Conservation (phyloP, 805 yeast species). For the Saturnispora silvae region DNA sequence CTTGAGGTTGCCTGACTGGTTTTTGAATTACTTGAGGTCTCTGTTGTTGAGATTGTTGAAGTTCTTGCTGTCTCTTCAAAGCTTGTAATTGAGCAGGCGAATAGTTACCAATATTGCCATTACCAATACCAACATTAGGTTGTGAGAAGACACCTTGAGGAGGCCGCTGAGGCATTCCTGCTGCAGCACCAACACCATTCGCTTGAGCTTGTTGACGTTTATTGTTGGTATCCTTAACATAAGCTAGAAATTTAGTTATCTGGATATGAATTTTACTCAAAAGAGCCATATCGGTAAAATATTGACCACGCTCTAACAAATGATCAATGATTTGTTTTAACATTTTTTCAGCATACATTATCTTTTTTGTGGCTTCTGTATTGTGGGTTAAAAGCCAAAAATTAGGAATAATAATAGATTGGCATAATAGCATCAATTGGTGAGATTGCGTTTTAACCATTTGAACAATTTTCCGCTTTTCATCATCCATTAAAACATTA, state of each 20-base stretch:
- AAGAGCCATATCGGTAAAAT: conserved; percentile 62
- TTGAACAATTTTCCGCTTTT: conserved; percentile 50
- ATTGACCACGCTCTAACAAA: conserved; percentile 38
- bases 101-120: neutral
- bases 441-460: conserved; percentile 39
- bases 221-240: conserved; percentile 48
- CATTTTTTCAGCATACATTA: conserved; percentile 71
- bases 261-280: conserved; percentile 62
- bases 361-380: conserved; percentile 61
- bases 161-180: no score
- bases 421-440: conserved; percentile 57
- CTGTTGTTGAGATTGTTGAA: conserved; percentile 2
- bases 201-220: conserved; percentile 17
- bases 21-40: neutral
- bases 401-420: conserved; percentile 60
- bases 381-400: conserved; percentile 69
- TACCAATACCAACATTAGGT: conserved; percentile 4
- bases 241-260: conserved; percentile 63
- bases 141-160: neutral
- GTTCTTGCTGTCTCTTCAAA: no score
- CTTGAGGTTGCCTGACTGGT: conserved; percentile 15
- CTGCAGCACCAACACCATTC: conserved; percentile 12
- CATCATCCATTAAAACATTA: conserved; percentile 46
- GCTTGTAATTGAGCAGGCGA: conserved; percentile 6
- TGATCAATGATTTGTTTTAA: conserved; percentile 66